Base-by-base conservation (phyloP, 768 basidiomycete species). In the Pulveroboletus sp. region DNA sequence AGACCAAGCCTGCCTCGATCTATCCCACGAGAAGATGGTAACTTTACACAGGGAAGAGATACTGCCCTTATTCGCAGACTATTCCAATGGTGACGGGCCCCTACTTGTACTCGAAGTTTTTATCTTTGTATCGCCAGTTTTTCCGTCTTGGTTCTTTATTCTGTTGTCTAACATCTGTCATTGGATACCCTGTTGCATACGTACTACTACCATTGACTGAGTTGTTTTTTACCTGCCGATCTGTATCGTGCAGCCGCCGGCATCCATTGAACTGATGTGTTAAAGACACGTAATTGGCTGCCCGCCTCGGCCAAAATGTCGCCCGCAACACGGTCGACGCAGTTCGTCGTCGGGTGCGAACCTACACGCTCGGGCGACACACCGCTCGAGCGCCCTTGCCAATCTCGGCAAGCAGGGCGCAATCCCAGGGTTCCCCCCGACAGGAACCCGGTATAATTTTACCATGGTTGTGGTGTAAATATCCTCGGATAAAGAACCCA, bases 1-100 rank as follows among this genome's bases (percentile, higher is more conserved):
- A 57, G 55, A 49, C 59, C 69, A 42, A 65, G 20, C 37, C 30
- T 70, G 11, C 61, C 69, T 53, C 63, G 67, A 43, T 61, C 69
- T 31, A 54, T 59, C 29, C 58, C 67, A 22, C 67, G 69, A 45
- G 67, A 68, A 23, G 61, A 69, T 17, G 44, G 65, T 45, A 67
- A 57, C 42, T 60, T 60, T 43, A 42, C 57, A 13, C 67, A 68
- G 23, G 60, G 67, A 37, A 71, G 66, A 58, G 78, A 80, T 53
- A 62, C 71, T 43, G 70, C 72, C 42, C 69, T 75, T 54, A 65
- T 82, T 56, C 76, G 79, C 55, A 79, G 69, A 64, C 54, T 82
- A 47, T 76, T 82, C 60, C 79, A 70, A 46, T 70, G 73, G 68
- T 74, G 54, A 68, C 45, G 27, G 43, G 27, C 43, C 17, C 39